phyloP scores from a whole-genome alignment of 371 early-diverging fungal genomes.

The Syncephalastrum sp. region DNA sequence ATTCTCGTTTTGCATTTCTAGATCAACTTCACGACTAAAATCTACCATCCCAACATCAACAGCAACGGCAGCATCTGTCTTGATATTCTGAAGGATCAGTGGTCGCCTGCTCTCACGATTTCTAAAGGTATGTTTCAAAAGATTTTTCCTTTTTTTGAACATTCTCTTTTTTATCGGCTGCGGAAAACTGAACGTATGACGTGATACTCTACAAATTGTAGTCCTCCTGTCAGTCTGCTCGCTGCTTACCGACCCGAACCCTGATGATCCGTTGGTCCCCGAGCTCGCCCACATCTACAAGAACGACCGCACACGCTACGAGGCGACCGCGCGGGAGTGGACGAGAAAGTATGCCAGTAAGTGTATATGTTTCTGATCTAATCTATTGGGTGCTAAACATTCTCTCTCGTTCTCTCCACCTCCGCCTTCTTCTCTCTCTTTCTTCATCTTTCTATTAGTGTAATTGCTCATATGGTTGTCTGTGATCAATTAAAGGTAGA shows the following conservation, averaged over 20 bases:
- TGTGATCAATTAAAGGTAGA: too few species aligned
- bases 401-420: too few species aligned
- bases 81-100: constrained; percentile 98
- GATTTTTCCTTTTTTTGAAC: not conserved
- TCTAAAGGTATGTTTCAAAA: constrained; percentile 70
- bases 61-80: constrained; percentile 98
- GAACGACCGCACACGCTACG: constrained; percentile 88
- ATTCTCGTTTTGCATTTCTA: constrained; percentile 18
- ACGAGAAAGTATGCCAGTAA: constrained; percentile 86
- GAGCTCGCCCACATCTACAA: constrained; percentile 98
- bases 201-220: constrained; percentile 21
- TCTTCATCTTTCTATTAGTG: too few species aligned
- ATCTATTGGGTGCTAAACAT: too few species aligned
- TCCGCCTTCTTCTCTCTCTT: too few species aligned
- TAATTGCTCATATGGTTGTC: too few species aligned
- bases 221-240: constrained; percentile 97
- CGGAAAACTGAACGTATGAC: constrained; percentile 7
- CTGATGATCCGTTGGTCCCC: constrained; percentile 92
- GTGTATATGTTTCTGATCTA: constrained; percentile 8
- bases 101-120: constrained; percentile 99
- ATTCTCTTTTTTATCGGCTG: not conserved
- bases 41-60: constrained; percentile 99
- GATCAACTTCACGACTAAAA: constrained; percentile 95
- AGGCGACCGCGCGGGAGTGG: constrained; percentile 91
- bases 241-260: constrained; percentile 98